A percentile compares a stretch with the other conserved stretches of the same genome.
phyloP scores from a whole-genome alignment of 2,329 filamentous ascomycete genomes.

The Didymella pomorum region DNA sequence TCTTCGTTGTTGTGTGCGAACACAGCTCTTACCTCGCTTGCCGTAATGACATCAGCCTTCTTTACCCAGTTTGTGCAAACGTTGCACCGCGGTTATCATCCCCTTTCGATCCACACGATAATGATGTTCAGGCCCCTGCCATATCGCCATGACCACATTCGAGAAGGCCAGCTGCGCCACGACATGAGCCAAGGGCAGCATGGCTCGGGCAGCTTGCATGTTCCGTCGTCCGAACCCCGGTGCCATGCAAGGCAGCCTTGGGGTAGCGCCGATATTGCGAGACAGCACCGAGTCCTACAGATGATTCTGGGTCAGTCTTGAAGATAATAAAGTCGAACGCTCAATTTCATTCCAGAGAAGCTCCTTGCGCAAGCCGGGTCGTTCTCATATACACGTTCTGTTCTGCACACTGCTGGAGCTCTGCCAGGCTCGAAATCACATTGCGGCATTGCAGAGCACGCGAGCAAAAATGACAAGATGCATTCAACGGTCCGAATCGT shows the following conservation, averaged over 20 bases:
- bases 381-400: background rate
- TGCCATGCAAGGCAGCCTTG: slow-evolving; percentile 1
- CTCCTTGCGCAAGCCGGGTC: background rate
- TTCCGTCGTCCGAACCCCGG: background rate
- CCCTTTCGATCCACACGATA: background rate
- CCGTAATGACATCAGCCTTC: background rate
- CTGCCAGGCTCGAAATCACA: background rate
- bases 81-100: background rate
- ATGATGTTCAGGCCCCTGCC: background rate
- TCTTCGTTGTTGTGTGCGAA: background rate
- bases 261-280: background rate
- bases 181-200: background rate
- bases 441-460: background rate
- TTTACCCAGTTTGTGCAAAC: background rate
- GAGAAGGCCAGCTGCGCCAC: slow-evolving; percentile 9
- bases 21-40: background rate
- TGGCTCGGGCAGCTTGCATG: background rate
- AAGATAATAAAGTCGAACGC: too few relatives aligned
- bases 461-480: background rate
- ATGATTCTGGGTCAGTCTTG: background rate
- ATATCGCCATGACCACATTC: background rate
- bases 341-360: background rate
- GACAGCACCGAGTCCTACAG: background rate
- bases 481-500: slow-evolving; percentile 12
- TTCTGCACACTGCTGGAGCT: background rate